Evolutionary conservation across 73 alveolate genomes (phyloP).

Genomic region (Paramecium sonneborni): DNA sequence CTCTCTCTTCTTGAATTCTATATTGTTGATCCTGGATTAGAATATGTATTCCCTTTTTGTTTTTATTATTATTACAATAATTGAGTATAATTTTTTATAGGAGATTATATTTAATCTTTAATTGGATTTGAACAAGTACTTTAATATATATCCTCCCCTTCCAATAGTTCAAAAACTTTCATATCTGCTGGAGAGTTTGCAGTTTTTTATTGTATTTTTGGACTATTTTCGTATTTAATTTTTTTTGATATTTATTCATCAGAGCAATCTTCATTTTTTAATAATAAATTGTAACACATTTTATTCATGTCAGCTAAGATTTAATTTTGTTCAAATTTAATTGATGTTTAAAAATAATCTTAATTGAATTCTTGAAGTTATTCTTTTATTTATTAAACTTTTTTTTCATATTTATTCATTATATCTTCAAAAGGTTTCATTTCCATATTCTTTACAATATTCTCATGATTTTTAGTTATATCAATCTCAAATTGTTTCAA

Average conservation of each 20-base stretch:
- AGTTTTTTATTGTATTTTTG: not conserved
- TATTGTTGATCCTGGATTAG: slow-evolving; percentile 28
- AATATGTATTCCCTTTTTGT: not conserved
- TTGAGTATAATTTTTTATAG: not conserved
- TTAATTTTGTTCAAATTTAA: not conserved
- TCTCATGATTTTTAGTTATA: slow-evolving; percentile 34
- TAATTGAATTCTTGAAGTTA: not conserved
- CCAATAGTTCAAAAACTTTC: slow-evolving; percentile 46
- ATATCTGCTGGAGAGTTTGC: not conserved
- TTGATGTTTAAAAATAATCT: not conserved
- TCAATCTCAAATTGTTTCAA: slow-evolving; percentile 22
- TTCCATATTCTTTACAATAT: slow-evolving; percentile 31
- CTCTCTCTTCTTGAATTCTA: slow-evolving; percentile 55
- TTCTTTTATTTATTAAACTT: not conserved
- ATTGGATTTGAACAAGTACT: slow-evolving; percentile 49
- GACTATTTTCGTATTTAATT: not conserved
- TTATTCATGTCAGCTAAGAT: slow-evolving; percentile 40
- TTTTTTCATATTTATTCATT: slow-evolving; percentile 30
- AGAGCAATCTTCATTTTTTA: not conserved
- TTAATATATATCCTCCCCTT: slow-evolving; percentile 34
- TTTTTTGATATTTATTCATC: not conserved
- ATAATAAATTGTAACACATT: slow-evolving; percentile 51
- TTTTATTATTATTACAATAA: not conserved
- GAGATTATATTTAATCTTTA: not conserved
- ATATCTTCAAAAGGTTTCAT: slow-evolving; percentile 56